These are phyloP conservation scores for Lolium perenne DNA, from an alignment of 176 grass and related monocot genomes.

Conservation along the genomic window DNA sequence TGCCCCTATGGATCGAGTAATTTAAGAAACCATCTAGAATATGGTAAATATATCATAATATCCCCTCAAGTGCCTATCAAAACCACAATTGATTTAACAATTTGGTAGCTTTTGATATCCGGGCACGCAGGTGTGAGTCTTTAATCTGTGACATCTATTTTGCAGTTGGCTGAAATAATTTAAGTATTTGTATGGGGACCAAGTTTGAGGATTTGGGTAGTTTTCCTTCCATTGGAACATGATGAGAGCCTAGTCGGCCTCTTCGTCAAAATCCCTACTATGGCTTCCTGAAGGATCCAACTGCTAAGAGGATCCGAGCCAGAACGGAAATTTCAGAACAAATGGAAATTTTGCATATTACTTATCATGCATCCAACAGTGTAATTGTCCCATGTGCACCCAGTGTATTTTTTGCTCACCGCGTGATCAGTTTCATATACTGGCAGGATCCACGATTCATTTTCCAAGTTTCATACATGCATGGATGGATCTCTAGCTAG, in stretches of 20 bases:
- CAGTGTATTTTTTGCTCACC: no score
- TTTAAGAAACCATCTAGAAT: neutral
- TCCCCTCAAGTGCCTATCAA: neutral
- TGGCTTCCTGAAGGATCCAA: no score
- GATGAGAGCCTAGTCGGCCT: neutral
- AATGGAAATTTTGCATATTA: no score
- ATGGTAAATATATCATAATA: neutral
- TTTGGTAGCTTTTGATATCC: neutral
- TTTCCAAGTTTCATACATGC: no score
- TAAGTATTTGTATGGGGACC: neutral
- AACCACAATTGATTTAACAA: neutral
- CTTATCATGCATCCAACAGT: no score
- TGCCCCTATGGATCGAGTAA: conserved; percentile 13
- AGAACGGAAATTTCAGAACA: no score
- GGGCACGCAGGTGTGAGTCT: neutral
- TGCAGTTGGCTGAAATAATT: neutral
- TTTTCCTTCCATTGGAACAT: neutral
- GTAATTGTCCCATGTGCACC: no score
- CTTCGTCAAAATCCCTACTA: no score
- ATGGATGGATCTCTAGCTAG: no score
- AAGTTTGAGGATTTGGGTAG: neutral
- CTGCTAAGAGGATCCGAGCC: no score
- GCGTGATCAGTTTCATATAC: no score
- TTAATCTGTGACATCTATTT: conserved; percentile 20
- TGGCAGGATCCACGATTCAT: no score